Conservation (phyloP, 2,329 filamentous ascomycete genomes). For the Sporothrix schenckii region DNA sequence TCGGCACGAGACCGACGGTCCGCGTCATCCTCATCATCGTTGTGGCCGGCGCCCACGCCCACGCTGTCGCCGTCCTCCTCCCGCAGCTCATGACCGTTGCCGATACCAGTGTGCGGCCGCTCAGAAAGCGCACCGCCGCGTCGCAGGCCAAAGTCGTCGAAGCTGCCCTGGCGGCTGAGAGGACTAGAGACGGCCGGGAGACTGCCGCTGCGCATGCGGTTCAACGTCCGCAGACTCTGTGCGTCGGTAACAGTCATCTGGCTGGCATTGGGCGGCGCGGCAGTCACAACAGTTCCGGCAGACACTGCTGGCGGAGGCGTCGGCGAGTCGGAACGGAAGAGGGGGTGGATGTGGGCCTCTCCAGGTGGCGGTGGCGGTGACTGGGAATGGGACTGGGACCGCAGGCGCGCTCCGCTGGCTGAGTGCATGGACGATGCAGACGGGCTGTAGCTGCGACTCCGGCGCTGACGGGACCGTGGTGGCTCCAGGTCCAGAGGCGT, state of each 20-base stretch:
- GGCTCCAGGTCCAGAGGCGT: slow-evolving; percentile 60
- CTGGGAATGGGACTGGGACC: slow-evolving; percentile 40
- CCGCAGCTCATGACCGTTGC: not conserved
- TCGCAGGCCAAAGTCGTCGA: slow-evolving; percentile 51
- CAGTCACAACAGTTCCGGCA: slow-evolving; percentile 71
- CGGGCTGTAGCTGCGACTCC: slow-evolving; percentile 59
- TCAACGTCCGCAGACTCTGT: slow-evolving; percentile 55
- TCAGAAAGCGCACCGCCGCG: slow-evolving; percentile 13
- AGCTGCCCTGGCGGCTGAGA: slow-evolving; percentile 54
- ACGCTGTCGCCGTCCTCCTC: not conserved
- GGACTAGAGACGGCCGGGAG: slow-evolving; percentile 53
- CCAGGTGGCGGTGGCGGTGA: slow-evolving; percentile 42
- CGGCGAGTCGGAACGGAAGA: slow-evolving; percentile 74
- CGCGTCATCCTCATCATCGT: slow-evolving; percentile 38
- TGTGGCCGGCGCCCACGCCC: slow-evolving; percentile 15
- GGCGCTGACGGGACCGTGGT: slow-evolving; percentile 47
- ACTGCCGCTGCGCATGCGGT: slow-evolving; percentile 60
- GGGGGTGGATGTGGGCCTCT: slow-evolving; percentile 74
- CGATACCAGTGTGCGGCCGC: slow-evolving; percentile 28
- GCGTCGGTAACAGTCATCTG: slow-evolving; percentile 60
- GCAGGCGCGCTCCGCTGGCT: slow-evolving; percentile 17
- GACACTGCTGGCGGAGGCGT: slow-evolving; percentile 62
- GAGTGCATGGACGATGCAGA: slow-evolving; percentile 40
- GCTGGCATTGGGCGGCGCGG: slow-evolving; percentile 66
- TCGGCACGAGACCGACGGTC: slow-evolving; percentile 35